phyloP scores from a whole-genome alignment of 257 asterid species.

The Cruciata laevipes region DNA sequence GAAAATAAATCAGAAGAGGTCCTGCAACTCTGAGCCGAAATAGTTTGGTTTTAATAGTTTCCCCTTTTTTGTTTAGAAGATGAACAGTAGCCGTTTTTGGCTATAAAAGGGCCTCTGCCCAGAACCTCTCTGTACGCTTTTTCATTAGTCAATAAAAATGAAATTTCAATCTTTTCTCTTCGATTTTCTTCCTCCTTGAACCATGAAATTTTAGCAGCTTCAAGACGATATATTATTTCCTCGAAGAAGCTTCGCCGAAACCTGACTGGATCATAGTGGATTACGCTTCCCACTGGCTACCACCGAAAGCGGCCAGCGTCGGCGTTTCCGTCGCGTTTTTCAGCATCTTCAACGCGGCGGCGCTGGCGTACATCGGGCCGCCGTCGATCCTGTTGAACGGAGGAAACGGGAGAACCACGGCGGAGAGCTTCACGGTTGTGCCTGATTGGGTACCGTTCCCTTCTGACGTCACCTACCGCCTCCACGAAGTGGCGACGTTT shows the following conservation, averaged over 20 bases:
- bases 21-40: no score
- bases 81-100: no score
- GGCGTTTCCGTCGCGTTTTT: constrained; percentile 44
- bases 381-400: constrained; percentile 34
- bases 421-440: constrained; percentile 50
- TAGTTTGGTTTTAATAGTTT: no score
- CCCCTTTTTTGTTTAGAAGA: no score
- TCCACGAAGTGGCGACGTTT: constrained; percentile 52
- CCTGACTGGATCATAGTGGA: constrained; percentile 81
- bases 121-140: no score
- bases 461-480: constrained; percentile 37
- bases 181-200: no score
- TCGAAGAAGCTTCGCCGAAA: constrained; percentile 39
- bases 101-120: no score
- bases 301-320: constrained; percentile 32
- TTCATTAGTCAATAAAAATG: no score
- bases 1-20: no score
- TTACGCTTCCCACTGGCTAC: constrained; percentile 81
- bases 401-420: constrained; percentile 25
- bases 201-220: no score
- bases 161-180: no score
- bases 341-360: constrained; percentile 71
- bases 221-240: no score
- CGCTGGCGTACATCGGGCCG: constrained; percentile 61
- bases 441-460: constrained; percentile 72